These are phyloP conservation scores for Capronia coronata DNA, from an alignment of 2,329 filamentous ascomycete genomes.

Conservation along the genomic window DNA sequence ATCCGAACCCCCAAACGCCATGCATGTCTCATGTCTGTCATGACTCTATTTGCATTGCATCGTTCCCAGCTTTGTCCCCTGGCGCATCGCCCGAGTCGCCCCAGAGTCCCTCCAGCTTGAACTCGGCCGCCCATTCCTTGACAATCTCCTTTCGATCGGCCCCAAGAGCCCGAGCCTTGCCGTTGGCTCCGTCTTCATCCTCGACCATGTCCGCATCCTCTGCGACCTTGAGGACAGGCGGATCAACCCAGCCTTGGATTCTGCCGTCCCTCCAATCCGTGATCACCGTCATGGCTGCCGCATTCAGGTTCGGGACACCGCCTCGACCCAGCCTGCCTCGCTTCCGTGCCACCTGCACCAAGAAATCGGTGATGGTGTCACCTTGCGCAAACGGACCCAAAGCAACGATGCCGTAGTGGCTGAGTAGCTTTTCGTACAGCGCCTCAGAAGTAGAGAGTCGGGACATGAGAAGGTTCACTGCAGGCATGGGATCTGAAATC, in stretches of 20 bases:
- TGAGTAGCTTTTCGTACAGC: constrained; percentile 70
- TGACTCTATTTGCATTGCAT: constrained; percentile 30
- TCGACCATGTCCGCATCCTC: constrained; percentile 34
- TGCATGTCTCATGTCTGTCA: constrained; percentile 28
- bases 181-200: constrained; percentile 36
- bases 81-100: constrained; percentile 50
- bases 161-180: constrained; percentile 42
- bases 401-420: constrained; percentile 76
- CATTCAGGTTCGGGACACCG: constrained; percentile 79
- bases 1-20: constrained; percentile 2
- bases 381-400: constrained; percentile 60
- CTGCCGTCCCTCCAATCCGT: constrained; percentile 95
- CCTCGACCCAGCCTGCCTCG: constrained; percentile 81
- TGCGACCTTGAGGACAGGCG: constrained; percentile 61
- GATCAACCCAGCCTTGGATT: constrained; percentile 84
- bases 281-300: constrained; percentile 85
- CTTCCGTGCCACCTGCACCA: constrained; percentile 92
- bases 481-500: constrained; percentile 85
- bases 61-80: constrained; percentile 1
- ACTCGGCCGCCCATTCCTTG: constrained; percentile 86
- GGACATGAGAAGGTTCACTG: constrained; percentile 75
- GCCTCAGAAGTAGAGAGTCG: constrained; percentile 67
- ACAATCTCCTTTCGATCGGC: constrained; percentile 80
- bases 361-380: constrained; percentile 79
- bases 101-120: constrained; percentile 90